Evolutionary conservation across 108 stramenopile species (phyloP), one percentile per base, ranked within the genome.

Genomic region (Stephanodiscus minutulus): DNA sequence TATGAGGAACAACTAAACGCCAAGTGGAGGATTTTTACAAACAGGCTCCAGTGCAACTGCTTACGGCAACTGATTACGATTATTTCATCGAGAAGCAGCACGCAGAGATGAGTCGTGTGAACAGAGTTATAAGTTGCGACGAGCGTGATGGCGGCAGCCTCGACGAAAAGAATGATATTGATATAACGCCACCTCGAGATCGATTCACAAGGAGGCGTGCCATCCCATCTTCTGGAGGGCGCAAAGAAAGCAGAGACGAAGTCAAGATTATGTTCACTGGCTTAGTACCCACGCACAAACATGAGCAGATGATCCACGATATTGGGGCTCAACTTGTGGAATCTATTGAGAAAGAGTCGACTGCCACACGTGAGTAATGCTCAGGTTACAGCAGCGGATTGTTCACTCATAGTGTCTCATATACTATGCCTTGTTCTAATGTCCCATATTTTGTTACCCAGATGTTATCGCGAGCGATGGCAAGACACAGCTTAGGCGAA

Each of bases 401-500:
- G n/a, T n/a, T 35, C 3, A 20, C 2, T 8, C 11, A 11, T 17
- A 13, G 0, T 3, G 3, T 13, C 11, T 17, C 13, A 44, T 15
- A 21, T 41, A 0, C 39, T 28, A 27, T 53, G 52, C 15, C 55
- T 44, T 43, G 44, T 44, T 68, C 22, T 0, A 3, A 61, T 44
- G 15, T 44, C 39, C 10, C 53, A 41, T 55, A 31, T 1, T 31
- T 3, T 44, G 43, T 44, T 2, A 44, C 3, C 3, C 29, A 70
- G 68, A 88, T 73, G 68, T 83, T 7, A 86, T 88, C 53, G 87
- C 81, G 20, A 82, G 70, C 10, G 80, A 81, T 48, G 80, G 76
- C 44, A 70, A 69, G 24, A 68, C 60, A 11, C 50, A 49, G 5
- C 47, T 88, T 18, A 68, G 83, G 57, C 81, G 88, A 13, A 88